These are phyloP conservation scores for Fusarium sp. DNA, from an alignment of 2,329 filamentous ascomycete genomes.

Conservation along the genomic window DNA sequence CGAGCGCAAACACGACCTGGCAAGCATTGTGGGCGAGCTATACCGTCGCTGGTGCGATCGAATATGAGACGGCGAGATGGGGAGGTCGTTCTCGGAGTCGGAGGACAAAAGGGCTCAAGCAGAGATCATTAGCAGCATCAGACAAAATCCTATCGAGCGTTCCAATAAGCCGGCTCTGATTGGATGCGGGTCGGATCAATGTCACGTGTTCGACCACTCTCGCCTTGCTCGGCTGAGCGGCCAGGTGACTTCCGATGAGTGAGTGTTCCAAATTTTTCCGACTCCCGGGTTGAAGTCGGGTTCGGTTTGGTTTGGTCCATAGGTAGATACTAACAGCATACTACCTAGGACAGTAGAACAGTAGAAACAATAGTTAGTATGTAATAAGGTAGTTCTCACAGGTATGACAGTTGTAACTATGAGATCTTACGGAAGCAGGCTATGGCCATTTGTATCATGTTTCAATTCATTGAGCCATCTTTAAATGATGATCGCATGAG, in stretches of 20 bases:
- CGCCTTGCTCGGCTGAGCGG: conserved; percentile 37
- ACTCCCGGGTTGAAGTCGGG: conserved; percentile 31
- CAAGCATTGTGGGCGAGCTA: conserved; percentile 80
- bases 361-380: not conserved
- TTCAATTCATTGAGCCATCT: not conserved
- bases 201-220: conserved; percentile 48
- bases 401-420: not conserved
- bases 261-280: conserved; percentile 36
- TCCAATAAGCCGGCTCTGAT: conserved; percentile 57
- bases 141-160: conserved; percentile 55
- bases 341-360: not conserved
- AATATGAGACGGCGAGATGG: conserved; percentile 50
- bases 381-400: not conserved
- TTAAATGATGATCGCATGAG: not conserved
- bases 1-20: conserved; percentile 89
- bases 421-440: not conserved
- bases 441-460: not conserved
- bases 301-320: not conserved
- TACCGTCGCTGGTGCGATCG: conserved; percentile 53
- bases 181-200: conserved; percentile 48
- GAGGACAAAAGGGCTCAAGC: conserved; percentile 53
- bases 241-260: conserved; percentile 23
- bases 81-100: conserved; percentile 52
- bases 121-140: conserved; percentile 50
- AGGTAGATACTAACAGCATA: not conserved